Evolutionary conservation across 768 basidiomycete species (phyloP).

Genomic region (Mycena amicta): DNA sequence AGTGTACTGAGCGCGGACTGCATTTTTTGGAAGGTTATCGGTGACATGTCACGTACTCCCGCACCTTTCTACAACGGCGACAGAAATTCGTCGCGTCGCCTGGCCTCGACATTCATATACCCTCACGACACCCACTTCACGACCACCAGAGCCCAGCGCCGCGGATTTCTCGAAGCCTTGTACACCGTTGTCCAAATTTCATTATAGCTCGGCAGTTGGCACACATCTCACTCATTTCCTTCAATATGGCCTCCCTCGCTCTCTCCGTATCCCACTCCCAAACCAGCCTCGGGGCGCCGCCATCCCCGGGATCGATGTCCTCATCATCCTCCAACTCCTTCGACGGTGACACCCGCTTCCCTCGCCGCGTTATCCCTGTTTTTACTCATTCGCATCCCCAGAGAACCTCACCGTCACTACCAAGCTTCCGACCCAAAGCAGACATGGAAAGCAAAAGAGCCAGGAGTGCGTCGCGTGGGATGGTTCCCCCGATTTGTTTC

Average conservation of each 20-base stretch:
- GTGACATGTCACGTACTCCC: neutral
- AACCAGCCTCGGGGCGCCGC: conserved; percentile 36
- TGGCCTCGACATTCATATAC: conserved; percentile 24
- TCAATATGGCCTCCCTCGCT: conserved; percentile 38
- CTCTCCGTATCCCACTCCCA: conserved; percentile 39
- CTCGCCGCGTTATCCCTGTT: too few species aligned
- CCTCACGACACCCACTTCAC: conserved; percentile 22
- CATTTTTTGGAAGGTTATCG: neutral
- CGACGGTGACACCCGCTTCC: too few species aligned
- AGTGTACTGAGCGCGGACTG: neutral
- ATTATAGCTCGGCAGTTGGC: conserved; percentile 19
- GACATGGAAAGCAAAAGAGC: conserved; percentile 57
- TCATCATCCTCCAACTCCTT: conserved; percentile 60
- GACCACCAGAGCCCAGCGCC: conserved; percentile 18
- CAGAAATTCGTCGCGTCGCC: conserved; percentile 19
- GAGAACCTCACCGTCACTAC: conserved; percentile 76
- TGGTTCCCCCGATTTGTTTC: conserved; percentile 13
- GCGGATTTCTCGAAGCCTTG: conserved; percentile 23
- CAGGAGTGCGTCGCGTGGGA: conserved; percentile 57
- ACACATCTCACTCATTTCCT: conserved; percentile 21
- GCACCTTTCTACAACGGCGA: conserved; percentile 17
- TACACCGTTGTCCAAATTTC: conserved; percentile 17
- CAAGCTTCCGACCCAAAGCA: conserved; percentile 47
- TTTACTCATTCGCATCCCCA: too few species aligned
- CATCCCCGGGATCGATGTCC: conserved; percentile 40